These are phyloP conservation scores for Persicaria tinctoria DNA, from an alignment of 148 eudicot species.

Conservation along the genomic window DNA sequence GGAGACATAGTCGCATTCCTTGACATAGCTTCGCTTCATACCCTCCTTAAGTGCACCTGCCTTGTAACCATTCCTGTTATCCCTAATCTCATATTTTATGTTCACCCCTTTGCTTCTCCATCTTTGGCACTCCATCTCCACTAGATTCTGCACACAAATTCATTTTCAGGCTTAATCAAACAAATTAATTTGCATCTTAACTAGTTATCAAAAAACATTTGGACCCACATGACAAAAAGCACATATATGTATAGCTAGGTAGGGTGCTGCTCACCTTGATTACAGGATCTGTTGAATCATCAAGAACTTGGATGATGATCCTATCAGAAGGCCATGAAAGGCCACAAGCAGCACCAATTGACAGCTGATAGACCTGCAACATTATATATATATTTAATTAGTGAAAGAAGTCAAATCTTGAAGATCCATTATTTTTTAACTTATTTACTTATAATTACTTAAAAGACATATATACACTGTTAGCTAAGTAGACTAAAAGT, in stretches of 20 bases:
- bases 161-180: background rate
- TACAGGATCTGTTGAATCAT: conserved; percentile 51
- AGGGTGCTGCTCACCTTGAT: conserved; percentile 22
- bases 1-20: conserved; percentile 50
- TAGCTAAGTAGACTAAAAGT: background rate
- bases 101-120: conserved; percentile 51
- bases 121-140: conserved; percentile 46
- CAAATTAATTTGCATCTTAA: background rate
- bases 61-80: conserved; percentile 52
- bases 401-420: background rate
- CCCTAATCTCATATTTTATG: conserved; percentile 40
- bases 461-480: background rate
- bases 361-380: conserved; percentile 52
- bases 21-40: conserved; percentile 36
- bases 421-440: background rate
- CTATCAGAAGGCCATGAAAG: conserved; percentile 70
- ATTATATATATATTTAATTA: background rate
- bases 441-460: too few species aligned
- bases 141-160: conserved; percentile 24
- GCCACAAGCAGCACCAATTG: conserved; percentile 61
- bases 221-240: background rate
- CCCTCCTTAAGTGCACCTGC: conserved; percentile 58
- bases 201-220: background rate
- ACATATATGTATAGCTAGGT: background rate
- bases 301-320: conserved; percentile 53